A percentile compares a stretch with the other conserved stretches of the same genome.
phyloP scores from a whole-genome alignment of 2,329 filamentous ascomycete species.

The Phialophora chinensis region DNA sequence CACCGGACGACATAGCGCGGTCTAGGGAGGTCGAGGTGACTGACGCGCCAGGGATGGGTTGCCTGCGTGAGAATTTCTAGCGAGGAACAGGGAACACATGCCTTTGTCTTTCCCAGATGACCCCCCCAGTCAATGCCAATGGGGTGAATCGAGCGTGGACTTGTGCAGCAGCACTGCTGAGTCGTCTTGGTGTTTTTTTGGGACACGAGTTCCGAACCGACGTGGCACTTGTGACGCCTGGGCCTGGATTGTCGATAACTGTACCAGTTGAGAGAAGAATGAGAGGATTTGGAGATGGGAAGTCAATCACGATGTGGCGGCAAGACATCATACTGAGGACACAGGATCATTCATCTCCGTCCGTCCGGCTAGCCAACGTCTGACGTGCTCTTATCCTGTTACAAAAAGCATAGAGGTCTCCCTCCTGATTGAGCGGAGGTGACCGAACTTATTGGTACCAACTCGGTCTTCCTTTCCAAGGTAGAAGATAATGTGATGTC shows the following conservation, averaged over 20 bases:
- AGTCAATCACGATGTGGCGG: no score
- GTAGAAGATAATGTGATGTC: neutral
- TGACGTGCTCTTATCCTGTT: neutral
- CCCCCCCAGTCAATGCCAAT: no score
- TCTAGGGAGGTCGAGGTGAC: neutral
- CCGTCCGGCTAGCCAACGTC: neutral
- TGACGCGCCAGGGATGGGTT: no score
- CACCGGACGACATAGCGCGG: neutral
- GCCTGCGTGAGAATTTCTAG: no score
- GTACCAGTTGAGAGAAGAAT: neutral
- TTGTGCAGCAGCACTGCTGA: neutral
- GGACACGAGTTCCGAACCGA: neutral
- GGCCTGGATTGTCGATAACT: neutral
- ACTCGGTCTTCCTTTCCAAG: neutral
- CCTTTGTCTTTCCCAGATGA: no score
- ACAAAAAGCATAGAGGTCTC: neutral
- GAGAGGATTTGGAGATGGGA: neutral
- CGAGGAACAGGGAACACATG: no score
- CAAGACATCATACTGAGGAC: no score
- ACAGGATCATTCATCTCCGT: neutral
- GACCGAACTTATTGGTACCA: neutral
- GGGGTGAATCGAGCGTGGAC: neutral
- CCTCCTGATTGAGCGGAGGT: neutral
- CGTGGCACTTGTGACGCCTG: no score
- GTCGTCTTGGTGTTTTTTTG: neutral